Base-by-base conservation (phyloP, 306 rosid species). In the Prunus salicina region DNA sequence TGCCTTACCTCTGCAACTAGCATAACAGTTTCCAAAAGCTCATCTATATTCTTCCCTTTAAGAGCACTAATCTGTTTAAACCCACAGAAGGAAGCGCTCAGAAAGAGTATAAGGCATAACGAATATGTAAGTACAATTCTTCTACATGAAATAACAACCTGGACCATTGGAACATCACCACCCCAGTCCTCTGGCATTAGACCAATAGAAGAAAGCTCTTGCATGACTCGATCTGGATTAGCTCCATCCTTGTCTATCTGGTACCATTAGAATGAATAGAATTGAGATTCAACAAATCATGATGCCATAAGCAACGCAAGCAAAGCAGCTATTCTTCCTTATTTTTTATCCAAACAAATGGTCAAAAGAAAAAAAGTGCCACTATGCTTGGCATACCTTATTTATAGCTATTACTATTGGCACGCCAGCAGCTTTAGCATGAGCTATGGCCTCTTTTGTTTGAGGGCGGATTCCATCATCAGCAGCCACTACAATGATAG, bases 181-280 rank as follows among this genome's bases (percentile, higher is more conserved):
- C 99, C 99, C 99, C 99, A 95, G 56, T 92, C 96, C 82, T 95
- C 99, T 38, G 99, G 91, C 99, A 95, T 95, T 77, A 95, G 78
- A 80, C 98, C 99, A 78, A 89, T 88, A 12, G 91, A 79, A 77
- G 99, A 92, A 86, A 95, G 99, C 83, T 95, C 97, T 85, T 90
- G 97, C 99, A 92, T 92, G 50, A 95, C 99, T 80, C 97, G 88
- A 15, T 92, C 99, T 62, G 98, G 90, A 87, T 83, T 95, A 67
- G 98, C 97, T 71, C 99, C 99, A 78, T 91, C 97, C 83, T 88
- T 95, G 83, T 95, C 99, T 78, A 95, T 91, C 99, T 95, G 88
- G 72, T 75, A 64, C 43, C 88, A 73, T 62, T 11, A 43, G 52
- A 69, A 73, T 53, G 80, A 73, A 74, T 49, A 63, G 57, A 71